A percentile compares a stretch with the other conserved stretches of the same genome.
Conservation (phyloP, 306 rosid species). For the Cotoneaster glaucophyllus region DNA sequence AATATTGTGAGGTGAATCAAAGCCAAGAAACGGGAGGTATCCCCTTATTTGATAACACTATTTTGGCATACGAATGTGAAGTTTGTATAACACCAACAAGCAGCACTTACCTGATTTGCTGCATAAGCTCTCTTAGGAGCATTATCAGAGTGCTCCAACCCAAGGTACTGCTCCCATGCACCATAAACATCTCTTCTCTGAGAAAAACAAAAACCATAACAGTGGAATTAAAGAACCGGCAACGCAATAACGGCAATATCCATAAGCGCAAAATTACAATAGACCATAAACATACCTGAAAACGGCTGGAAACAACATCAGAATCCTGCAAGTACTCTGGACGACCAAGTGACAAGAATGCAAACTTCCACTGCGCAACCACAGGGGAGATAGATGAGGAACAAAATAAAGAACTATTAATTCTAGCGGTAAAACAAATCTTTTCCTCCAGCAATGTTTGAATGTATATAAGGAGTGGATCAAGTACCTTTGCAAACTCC, state of each 20-base stretch:
- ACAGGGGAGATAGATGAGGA: background rate
- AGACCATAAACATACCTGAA: conserved; percentile 52
- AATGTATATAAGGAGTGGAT: background rate
- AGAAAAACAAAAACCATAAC: conserved; percentile 6
- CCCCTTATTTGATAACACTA: background rate
- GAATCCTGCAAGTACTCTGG: conserved; percentile 90
- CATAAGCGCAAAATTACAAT: background rate
- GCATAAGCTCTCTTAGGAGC: conserved; percentile 67
- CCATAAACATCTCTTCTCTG: conserved; percentile 89
- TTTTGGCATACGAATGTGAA: background rate
- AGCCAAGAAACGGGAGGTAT: background rate
- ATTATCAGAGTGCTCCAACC: conserved; percentile 82
- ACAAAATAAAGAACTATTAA: background rate
- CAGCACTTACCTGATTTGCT: conserved; percentile 54
- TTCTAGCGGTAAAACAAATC: background rate
- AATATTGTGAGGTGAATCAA: conserved; percentile 21
- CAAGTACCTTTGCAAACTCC: conserved; percentile 68
- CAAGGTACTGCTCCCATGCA: conserved; percentile 99
- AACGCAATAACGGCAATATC: background rate
- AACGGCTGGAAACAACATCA: conserved; percentile 63
- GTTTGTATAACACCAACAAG: background rate
- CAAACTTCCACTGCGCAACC: conserved; percentile 79
- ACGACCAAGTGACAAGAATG: conserved; percentile 77
- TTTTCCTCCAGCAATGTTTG: background rate
- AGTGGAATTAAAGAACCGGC: background rate